Evolutionary conservation across 768 basidiomycete genomes (phyloP), one percentile per base, ranked within the genome.

Genomic region (Infundibulicybe gibba): DNA sequence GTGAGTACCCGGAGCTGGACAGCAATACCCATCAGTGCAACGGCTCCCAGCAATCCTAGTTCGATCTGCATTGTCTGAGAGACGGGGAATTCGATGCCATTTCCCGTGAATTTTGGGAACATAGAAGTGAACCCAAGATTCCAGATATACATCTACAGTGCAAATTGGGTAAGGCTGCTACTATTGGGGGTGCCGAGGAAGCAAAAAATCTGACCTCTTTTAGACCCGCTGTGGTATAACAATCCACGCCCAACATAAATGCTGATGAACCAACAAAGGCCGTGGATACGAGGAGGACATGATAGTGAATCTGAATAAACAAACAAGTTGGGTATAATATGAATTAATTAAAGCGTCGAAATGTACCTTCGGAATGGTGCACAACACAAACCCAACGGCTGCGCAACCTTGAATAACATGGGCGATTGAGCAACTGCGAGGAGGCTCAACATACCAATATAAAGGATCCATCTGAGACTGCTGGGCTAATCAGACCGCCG

Each of bases 41-140:
- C 72, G 2, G 92, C 91, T 38, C 75, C 90, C 49, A 92, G 80
- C 54, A 97, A 78, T 21, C 93, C 94, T 25, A 97, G 76, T 60
- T 97, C 94, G 49, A 97, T 93, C 61, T 90, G 77, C 91, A 94
- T 95, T 6, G 84, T 84, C 60, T 94, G 92, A 4, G 87, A 79
- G 44, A 94, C 81, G 25, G 93, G 91, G 60, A 89, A 94, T 43
- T 77, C 67, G 48, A 89, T 88, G 49, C 77, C 72, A 56, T 82
- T 76, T 44, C 70, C 65, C 16, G 74, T 68, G 54, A 83, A 93
- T 56, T 87, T 89, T 9, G 88, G 83, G 64, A 94, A 97, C 21
- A 97, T 67, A 4, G 69, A 57, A 2, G 70, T 75, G 68, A 94
- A 97, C 34, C 95, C 95, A 43, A 98, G 71, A 62, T 97, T 98